A percentile compares a stretch with the other conserved stretches of the same genome.
Conservation (phyloP, 2,329 filamentous ascomycete genomes). For the Fusarium torreyae region DNA sequence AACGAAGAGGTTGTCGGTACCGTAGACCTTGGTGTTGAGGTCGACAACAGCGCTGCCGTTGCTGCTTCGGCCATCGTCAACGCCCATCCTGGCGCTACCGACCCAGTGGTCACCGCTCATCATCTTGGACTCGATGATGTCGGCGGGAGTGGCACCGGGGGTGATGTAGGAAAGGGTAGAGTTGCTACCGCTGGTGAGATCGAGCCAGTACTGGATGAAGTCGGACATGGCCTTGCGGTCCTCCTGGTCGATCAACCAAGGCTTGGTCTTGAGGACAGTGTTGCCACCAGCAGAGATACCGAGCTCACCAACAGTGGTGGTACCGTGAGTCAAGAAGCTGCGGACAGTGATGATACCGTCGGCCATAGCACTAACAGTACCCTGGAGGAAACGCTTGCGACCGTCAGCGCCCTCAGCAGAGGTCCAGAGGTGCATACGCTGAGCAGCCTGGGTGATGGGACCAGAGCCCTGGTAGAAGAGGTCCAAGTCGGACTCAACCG, state of each 20-base stretch:
- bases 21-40: conserved; percentile 70
- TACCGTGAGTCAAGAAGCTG: conserved; percentile 47
- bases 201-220: conserved; percentile 49
- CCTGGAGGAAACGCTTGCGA: conserved; percentile 45
- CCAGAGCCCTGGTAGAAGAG: conserved; percentile 48
- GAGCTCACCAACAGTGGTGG: conserved; percentile 45
- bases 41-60: conserved; percentile 70
- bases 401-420: conserved; percentile 46
- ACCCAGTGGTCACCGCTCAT: conserved; percentile 51
- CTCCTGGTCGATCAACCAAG: conserved; percentile 47
- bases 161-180: conserved; percentile 45
- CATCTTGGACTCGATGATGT: conserved; percentile 45
- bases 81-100: conserved; percentile 60
- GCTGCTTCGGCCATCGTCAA: conserved; percentile 61
- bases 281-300: conserved; percentile 46
- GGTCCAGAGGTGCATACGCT: conserved; percentile 50
- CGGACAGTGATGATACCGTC: conserved; percentile 45
- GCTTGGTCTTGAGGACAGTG: conserved; percentile 50
- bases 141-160: conserved; percentile 35
- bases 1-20: conserved; percentile 73
- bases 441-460: conserved; percentile 48
- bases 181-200: conserved; percentile 40
- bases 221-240: conserved; percentile 47
- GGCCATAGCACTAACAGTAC: conserved; percentile 47
- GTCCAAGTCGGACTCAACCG: conserved; percentile 42